These are phyloP conservation scores for Rhazya stricta DNA, from an alignment of 257 asterid species.

Conservation along the genomic window DNA sequence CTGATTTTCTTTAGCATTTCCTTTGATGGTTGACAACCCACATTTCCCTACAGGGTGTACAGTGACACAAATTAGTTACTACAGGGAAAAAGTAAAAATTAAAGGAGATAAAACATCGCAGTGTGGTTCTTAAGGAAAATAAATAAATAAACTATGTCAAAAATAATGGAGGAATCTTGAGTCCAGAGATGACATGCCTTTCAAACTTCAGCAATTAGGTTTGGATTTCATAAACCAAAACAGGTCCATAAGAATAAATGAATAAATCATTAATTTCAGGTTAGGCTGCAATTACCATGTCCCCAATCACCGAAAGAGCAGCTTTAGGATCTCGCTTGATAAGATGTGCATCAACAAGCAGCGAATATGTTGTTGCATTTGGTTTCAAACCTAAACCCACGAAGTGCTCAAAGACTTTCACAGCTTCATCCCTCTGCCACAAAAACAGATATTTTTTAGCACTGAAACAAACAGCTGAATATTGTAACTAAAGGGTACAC, in stretches of 20 bases:
- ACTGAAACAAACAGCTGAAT: background rate
- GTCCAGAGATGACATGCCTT: background rate
- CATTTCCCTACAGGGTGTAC: conserved; percentile 43
- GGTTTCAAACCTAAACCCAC: conserved; percentile 63
- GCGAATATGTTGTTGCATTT: conserved; percentile 61
- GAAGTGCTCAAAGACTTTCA: conserved; percentile 76
- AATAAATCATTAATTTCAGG: conserved; percentile 1
- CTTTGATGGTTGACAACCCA: conserved; percentile 62
- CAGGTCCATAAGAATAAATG: background rate
- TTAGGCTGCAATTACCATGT: conserved; percentile 56
- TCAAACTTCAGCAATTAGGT: background rate
- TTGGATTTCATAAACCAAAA: background rate
- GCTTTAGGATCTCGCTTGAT: conserved; percentile 61
- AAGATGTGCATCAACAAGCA: conserved; percentile 79
- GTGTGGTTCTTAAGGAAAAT: background rate
- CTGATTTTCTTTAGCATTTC: conserved; percentile 67
- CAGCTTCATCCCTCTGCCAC: conserved; percentile 91
- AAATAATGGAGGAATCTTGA: background rate
- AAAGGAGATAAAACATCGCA: background rate
- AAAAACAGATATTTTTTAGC: conserved; percentile 3
- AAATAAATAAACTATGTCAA: background rate
- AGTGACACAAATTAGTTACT: conserved; percentile 1
- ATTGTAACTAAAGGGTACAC: background rate
- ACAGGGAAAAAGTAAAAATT: too few species aligned
- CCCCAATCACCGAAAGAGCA: conserved; percentile 59